These are phyloP conservation scores for Eragrostis nindensis DNA, from an alignment of 176 grass and related monocot genomes.

Conservation along the genomic window DNA sequence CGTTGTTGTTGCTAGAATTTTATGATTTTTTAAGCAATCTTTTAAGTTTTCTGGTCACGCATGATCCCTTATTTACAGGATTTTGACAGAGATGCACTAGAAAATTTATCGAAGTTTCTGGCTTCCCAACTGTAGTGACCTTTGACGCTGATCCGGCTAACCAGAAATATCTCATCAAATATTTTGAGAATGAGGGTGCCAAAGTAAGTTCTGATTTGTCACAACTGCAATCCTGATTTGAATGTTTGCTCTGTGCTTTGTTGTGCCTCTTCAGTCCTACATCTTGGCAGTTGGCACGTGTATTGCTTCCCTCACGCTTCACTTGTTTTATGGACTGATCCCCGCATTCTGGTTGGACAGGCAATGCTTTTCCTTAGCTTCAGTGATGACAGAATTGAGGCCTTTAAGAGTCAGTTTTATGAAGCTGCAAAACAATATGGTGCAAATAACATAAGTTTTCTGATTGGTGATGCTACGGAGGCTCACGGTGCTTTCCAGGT, in stretches of 20 bases:
- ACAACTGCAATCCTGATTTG: not conserved
- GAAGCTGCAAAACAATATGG: conserved; percentile 66
- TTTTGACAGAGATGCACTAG: conserved; percentile 53
- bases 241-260: not conserved
- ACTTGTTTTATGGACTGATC: not conserved
- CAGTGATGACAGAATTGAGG: conserved; percentile 48
- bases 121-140: conserved; percentile 57
- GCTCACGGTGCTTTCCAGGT: conserved; percentile 65
- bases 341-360: conserved; percentile 43
- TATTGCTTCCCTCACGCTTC: not conserved
- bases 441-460: conserved; percentile 77
- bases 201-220: conserved; percentile 49
- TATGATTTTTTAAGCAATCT: not conserved
- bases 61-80: conserved; percentile 56
- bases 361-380: conserved; percentile 93
- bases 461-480: conserved; percentile 70
- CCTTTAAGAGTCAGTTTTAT: conserved; percentile 70
- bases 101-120: conserved; percentile 53
- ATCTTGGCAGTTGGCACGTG: not conserved
- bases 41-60: not conserved
- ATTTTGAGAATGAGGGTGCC: conserved; percentile 42
- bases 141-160: conserved; percentile 62
- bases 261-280: not conserved
- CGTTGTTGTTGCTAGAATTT: not conserved
- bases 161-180: conserved; percentile 64